Evolutionary conservation across 2,329 filamentous ascomycete genomes (phyloP), one percentile per base, ranked within the genome.

Genomic region (Talaromyces atroroseus): DNA sequence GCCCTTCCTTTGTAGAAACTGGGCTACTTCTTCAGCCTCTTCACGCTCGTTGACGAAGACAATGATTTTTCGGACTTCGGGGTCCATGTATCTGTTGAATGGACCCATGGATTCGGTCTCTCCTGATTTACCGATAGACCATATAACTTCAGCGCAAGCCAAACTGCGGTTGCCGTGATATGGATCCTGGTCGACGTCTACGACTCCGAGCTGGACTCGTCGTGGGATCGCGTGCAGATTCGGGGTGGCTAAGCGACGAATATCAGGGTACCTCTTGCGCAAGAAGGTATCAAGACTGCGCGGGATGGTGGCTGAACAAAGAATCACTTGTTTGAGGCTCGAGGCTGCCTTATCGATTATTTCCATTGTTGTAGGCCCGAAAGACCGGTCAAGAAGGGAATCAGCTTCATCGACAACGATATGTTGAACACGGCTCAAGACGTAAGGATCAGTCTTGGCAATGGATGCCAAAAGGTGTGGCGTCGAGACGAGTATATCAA

Each of bases 31-130:
- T 57, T 88, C 82, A 0, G 92, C 90, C 68, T 89, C 90, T 68
- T 96, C 91, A 36, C 94, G 88, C 78, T 97, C 91, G 71, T 97
- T 97, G 70, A 97, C 92, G 66, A 97, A 97, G 2, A 97, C 91
- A 57, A 97, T 84, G 65, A 99, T 88, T 60, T 90, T 88, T 70
- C 94, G 94, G 23, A 89, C 80, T 58, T 88, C 85, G 4, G 86
- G 75, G 7, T 62, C 65, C 52, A 67, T 66, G 54, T 68, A 71
- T 6, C 60, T 61, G 3, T 68, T 68, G 52, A 74, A 71, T 11
- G 65, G 66, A 3, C 66, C 64, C 24, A 66, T 60, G 26, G 60
- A 58, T 34, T 72, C 68, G 16, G 51, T 68, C 4, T 82, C 81
- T 55, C 87, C 83, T 45, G 92, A 87, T 69, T 90, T 91, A 58